Evolutionary conservation across 495 filamentous ascomycete species (phyloP).

Genomic region (Penicillium canariense): DNA sequence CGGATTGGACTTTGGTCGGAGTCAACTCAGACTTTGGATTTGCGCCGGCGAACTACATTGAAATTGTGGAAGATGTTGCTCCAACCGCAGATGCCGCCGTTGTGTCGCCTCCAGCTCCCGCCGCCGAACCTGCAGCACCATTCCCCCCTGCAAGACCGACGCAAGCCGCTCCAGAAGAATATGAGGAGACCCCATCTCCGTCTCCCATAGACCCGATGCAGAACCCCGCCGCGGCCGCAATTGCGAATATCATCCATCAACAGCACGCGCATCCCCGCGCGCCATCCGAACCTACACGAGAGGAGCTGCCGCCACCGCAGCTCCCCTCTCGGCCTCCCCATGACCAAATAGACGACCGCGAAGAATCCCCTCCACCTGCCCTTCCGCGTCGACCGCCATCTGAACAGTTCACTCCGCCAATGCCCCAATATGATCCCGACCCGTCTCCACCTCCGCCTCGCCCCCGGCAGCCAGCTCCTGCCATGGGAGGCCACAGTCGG

Average conservation of each 20-base stretch:
- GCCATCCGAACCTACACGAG: slow-evolving; percentile 30
- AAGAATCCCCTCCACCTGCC: slow-evolving; percentile 55
- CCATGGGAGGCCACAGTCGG: slow-evolving; percentile 30
- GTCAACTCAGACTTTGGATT: slow-evolving; percentile 86
- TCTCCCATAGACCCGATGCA: slow-evolving; percentile 42
- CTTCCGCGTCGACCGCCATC: slow-evolving; percentile 70
- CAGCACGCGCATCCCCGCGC: slow-evolving; percentile 34
- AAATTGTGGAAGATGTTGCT: slow-evolving; percentile 48
- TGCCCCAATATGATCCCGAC: slow-evolving; percentile 51
- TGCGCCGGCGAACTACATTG: slow-evolving; percentile 96
- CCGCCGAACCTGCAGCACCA: slow-evolving; percentile 32
- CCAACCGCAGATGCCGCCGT: slow-evolving; percentile 22
- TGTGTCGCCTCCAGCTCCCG: slow-evolving; percentile 27
- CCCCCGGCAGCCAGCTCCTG: slow-evolving; percentile 19
- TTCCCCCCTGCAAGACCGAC: slow-evolving; percentile 40
- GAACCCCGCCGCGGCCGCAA: slow-evolving; percentile 68
- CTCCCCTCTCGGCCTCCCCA: slow-evolving; percentile 42
- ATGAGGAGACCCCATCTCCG: slow-evolving; percentile 20
- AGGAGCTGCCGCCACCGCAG: slow-evolving; percentile 39
- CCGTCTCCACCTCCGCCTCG: slow-evolving; percentile 28
- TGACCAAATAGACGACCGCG: slow-evolving; percentile 53
- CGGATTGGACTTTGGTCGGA: slow-evolving; percentile 95
- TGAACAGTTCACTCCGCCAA: slow-evolving; percentile 49
- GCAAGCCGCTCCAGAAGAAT: slow-evolving; percentile 25
- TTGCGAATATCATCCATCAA: slow-evolving; percentile 69